phyloP scores from a whole-genome alignment of 2,329 filamentous ascomycete species.

The Aspergillus arachidicola region DNA sequence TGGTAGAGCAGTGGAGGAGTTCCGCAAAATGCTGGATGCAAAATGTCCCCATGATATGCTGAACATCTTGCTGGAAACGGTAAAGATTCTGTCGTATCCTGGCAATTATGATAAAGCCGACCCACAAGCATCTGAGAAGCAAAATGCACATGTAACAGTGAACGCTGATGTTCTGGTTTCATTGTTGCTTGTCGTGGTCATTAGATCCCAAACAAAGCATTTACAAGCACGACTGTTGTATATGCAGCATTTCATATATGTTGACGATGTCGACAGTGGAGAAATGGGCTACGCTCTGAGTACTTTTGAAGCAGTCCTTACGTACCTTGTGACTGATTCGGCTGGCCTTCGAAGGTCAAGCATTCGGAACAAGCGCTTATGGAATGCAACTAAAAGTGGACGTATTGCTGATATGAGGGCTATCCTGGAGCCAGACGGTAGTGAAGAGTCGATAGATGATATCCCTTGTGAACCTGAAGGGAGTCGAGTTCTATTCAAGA shows the following conservation, averaged over 20 bases:
- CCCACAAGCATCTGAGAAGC: conserved; percentile 54
- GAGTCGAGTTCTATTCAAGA: conserved; percentile 34
- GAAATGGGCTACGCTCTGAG: conserved; percentile 96
- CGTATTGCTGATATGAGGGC: conserved; percentile 72
- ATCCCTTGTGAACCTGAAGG: conserved; percentile 44
- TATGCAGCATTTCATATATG: conserved; percentile 96
- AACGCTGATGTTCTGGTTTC: conserved; percentile 94
- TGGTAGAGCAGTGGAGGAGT: conserved; percentile 79
- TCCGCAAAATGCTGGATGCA: conserved; percentile 78
- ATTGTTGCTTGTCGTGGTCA: conserved; percentile 86
- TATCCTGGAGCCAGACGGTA: conserved; percentile 73
- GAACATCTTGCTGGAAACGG: conserved; percentile 73
- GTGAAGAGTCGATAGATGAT: conserved; percentile 42
- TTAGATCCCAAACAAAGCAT: conserved; percentile 83
- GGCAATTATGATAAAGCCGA: conserved; percentile 46
- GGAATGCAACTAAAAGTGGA: conserved; percentile 82
- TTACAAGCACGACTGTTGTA: conserved; percentile 88
- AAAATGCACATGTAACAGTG: conserved; percentile 61
- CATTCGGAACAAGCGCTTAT: conserved; percentile 79
- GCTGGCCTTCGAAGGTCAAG: conserved; percentile 81
- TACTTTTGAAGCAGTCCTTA: conserved; percentile 90
- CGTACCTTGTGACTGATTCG: conserved; percentile 83
- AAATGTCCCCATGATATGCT: conserved; percentile 89
- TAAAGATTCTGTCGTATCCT: conserved; percentile 78
- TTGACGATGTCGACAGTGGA: conserved; percentile 94